Evolutionary conservation across 441 rosid genomes (phyloP).

Genomic region (Iberis amara): DNA sequence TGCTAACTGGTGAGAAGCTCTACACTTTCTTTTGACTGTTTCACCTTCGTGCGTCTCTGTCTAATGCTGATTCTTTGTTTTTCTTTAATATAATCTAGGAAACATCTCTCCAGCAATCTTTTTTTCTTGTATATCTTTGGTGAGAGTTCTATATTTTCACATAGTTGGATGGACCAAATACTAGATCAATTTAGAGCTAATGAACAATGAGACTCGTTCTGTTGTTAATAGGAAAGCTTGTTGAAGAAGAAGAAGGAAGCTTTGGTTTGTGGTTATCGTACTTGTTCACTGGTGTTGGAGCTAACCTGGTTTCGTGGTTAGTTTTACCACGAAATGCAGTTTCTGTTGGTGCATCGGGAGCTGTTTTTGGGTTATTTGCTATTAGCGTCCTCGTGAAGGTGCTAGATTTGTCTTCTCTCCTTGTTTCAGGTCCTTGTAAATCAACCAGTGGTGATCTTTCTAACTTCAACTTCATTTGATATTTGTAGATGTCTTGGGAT

Average conservation of each 20-base stretch:
- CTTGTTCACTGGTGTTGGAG: slow-evolving; percentile 77
- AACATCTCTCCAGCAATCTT: slow-evolving; percentile 91
- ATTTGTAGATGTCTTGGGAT: slow-evolving; percentile 80
- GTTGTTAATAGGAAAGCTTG: slow-evolving; percentile 64
- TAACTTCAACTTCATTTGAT: slow-evolving; percentile 8
- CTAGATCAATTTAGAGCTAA: slow-evolving; percentile 18
- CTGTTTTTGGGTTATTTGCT: slow-evolving; percentile 86
- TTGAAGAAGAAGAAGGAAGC: slow-evolving; percentile 87
- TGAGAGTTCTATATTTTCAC: slow-evolving; percentile 34
- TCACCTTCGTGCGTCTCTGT: background rate
- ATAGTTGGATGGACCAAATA: background rate
- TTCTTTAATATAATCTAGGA: slow-evolving; percentile 39
- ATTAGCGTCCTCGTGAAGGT: slow-evolving; percentile 90
- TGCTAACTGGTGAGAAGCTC: slow-evolving; percentile 65
- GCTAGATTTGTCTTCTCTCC: slow-evolving; percentile 12
- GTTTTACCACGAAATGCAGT: slow-evolving; percentile 80
- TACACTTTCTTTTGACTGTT: background rate
- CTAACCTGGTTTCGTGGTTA: slow-evolving; percentile 88
- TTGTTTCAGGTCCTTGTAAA: slow-evolving; percentile 10
- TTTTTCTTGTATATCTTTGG: slow-evolving; percentile 92
- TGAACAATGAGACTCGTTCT: slow-evolving; percentile 20
- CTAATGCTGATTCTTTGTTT: slow-evolving; percentile 4
- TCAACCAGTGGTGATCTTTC: background rate
- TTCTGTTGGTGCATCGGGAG: slow-evolving; percentile 94
- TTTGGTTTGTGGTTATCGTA: slow-evolving; percentile 81